These are phyloP conservation scores for Cryptococcus sp. DNA, from an alignment of 1,284 basidiomycete genomes.

Conservation along the genomic window DNA sequence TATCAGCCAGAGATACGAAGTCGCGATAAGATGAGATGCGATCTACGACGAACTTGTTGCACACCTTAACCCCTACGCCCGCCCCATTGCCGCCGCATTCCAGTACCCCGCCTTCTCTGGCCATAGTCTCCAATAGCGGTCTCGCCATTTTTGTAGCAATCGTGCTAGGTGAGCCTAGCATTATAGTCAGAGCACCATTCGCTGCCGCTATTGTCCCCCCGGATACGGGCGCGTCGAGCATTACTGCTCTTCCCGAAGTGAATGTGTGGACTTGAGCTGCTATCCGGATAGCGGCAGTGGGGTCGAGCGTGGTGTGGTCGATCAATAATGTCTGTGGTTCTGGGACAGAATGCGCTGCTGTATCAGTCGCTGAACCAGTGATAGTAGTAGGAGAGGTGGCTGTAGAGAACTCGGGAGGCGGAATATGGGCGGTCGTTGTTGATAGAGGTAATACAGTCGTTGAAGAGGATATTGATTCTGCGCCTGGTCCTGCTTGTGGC, in stretches of 20 bases:
- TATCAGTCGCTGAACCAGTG: not conserved
- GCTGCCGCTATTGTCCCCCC: conserved; percentile 45
- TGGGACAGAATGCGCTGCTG: not conserved
- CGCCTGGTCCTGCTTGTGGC: not conserved
- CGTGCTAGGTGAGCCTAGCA: conserved; percentile 42
- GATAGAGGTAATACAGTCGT: not conserved
- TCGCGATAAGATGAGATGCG: not conserved
- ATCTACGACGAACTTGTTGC: conserved; percentile 50
- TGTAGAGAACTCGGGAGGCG: conserved; percentile 3
- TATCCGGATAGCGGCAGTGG: conserved; percentile 40
- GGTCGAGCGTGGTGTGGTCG: conserved; percentile 51
- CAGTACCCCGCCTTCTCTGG: conserved; percentile 39
- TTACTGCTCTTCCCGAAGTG: conserved; percentile 29
- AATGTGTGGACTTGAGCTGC: conserved; percentile 34
- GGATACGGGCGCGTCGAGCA: conserved; percentile 50
- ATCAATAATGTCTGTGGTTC: conserved; percentile 44
- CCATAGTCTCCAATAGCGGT: conserved; percentile 45
- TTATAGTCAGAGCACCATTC: conserved; percentile 45
- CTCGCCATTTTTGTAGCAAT: conserved; percentile 33
- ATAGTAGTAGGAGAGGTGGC: conserved; percentile 1
- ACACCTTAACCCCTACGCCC: conserved; percentile 48
- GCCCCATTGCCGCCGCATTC: conserved; percentile 44
- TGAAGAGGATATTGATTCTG: not conserved
- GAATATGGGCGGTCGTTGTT: not conserved
- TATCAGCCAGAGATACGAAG: not conserved